These are phyloP conservation scores for Usnea hakonensis DNA, from an alignment of 495 filamentous ascomycete species.

Conservation along the genomic window DNA sequence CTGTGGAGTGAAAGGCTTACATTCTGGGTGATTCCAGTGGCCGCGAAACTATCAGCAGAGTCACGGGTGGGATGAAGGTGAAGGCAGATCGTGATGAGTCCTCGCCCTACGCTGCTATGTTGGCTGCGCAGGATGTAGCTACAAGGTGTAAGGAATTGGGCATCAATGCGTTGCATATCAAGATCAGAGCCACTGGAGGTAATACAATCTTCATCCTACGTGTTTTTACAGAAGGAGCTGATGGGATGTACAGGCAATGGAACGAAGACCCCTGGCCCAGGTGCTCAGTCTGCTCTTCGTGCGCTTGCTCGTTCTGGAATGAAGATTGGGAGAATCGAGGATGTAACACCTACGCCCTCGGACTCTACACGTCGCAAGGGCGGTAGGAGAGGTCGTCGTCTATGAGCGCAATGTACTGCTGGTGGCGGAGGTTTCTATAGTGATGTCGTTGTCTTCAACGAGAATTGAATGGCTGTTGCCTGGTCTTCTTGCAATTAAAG, in stretches of 20 bases:
- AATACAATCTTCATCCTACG: constrained; percentile 5
- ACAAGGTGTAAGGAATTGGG: constrained; percentile 98
- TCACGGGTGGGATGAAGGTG: constrained; percentile 99
- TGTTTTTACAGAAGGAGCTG: not conserved
- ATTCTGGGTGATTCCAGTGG: constrained; percentile 69
- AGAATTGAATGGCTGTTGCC: constrained; percentile 51
- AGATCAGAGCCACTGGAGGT: constrained; percentile 99
- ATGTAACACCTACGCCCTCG: constrained; percentile 97
- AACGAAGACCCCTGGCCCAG: constrained; percentile 98
- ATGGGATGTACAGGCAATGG: constrained; percentile 63
- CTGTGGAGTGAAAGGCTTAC: constrained; percentile 46
- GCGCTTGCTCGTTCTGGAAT: constrained; percentile 97
- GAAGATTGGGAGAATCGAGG: constrained; percentile 99
- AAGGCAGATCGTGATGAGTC: constrained; percentile 99
- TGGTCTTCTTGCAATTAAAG: constrained; percentile 42
- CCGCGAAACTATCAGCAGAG: constrained; percentile 98
- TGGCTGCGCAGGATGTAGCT: constrained; percentile 92
- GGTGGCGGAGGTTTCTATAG: constrained; percentile 24
- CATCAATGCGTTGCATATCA: constrained; percentile 98
- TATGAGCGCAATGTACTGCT: constrained; percentile 51
- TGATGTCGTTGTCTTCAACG: constrained; percentile 37
- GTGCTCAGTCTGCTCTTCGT: constrained; percentile 97
- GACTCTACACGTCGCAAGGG: constrained; percentile 99
- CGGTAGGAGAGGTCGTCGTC: constrained; percentile 99
- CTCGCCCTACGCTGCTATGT: constrained; percentile 98